phyloP scores from a whole-genome alignment of 495 filamentous ascomycete species.

The Aspergillus mulundensis region DNA sequence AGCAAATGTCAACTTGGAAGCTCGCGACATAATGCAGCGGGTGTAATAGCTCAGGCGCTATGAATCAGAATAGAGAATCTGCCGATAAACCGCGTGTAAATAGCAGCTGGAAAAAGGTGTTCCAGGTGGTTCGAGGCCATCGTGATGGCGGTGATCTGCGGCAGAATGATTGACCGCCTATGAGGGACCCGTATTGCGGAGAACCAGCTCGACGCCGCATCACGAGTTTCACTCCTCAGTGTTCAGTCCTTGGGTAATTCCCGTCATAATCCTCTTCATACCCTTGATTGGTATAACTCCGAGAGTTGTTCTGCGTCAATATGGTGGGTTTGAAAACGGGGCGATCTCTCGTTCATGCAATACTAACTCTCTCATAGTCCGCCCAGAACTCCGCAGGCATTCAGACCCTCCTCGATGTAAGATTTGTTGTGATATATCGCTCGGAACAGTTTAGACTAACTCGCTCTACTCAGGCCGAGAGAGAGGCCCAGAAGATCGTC shows the following conservation, averaged over 20 bases:
- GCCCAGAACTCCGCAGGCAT: slow-evolving; percentile 98
- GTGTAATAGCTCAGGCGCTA: not conserved
- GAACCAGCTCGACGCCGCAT: slow-evolving; percentile 25
- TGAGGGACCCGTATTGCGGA: slow-evolving; percentile 34
- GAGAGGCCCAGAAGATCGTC: slow-evolving; percentile 98
- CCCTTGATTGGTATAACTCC: not conserved
- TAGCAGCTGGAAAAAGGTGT: slow-evolving; percentile 3
- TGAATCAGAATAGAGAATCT: not conserved
- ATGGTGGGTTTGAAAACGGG: slow-evolving; percentile 30
- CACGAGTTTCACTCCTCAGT: slow-evolving; percentile 27
- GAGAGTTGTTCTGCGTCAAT: slow-evolving; percentile 22
- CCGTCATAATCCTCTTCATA: not conserved
- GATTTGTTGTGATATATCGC: slow-evolving; percentile 23
- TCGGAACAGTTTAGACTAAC: slow-evolving; percentile 2
- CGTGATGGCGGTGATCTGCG: slow-evolving; percentile 28
- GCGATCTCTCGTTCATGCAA: not conserved
- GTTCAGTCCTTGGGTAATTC: slow-evolving; percentile 15
- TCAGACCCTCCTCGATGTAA: slow-evolving; percentile 96
- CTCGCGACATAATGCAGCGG: slow-evolving; percentile 66
- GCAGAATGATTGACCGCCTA: slow-evolving; percentile 38
- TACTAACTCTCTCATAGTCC: slow-evolving; percentile 57
- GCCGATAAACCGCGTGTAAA: no score
- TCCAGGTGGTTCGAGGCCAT: slow-evolving; percentile 24
- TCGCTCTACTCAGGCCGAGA: slow-evolving; percentile 67
- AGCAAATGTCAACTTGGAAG: slow-evolving; percentile 79